phyloP scores from a whole-genome alignment of 2,329 filamentous ascomycete species.

The Colletotrichum caudatum region DNA sequence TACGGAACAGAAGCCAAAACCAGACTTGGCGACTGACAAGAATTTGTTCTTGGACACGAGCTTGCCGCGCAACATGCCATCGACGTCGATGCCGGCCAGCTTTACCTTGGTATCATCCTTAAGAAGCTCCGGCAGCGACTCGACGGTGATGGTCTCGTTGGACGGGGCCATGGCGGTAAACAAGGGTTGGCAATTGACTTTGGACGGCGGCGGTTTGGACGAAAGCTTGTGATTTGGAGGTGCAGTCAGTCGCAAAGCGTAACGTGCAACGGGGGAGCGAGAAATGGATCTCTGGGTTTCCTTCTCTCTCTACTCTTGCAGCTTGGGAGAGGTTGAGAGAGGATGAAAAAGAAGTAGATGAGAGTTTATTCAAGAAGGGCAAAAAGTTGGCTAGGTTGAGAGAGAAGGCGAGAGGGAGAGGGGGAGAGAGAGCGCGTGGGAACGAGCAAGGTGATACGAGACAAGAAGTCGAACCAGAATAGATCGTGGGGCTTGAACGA shows the following conservation, averaged over 20 bases:
- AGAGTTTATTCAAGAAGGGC: constrained; percentile 6
- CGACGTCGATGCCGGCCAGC: constrained; percentile 87
- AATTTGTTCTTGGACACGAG: constrained; percentile 95
- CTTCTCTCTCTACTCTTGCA: constrained; percentile 3
- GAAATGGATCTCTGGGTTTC: neutral
- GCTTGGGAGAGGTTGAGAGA: neutral
- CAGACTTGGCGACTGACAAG: constrained; percentile 80
- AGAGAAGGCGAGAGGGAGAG: too few species aligned
- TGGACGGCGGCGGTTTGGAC: constrained; percentile 32
- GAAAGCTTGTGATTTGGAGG: constrained; percentile 20
- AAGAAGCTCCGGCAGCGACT: constrained; percentile 75
- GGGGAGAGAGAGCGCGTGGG: neutral
- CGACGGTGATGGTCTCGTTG: constrained; percentile 63
- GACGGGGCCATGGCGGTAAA: constrained; percentile 45
- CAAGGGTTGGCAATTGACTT: constrained; percentile 35
- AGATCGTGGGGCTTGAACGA: constrained; percentile 28
- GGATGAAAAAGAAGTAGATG: neutral
- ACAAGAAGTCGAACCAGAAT: constrained; percentile 19
- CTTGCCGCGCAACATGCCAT: constrained; percentile 89
- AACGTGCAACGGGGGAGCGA: constrained; percentile 6
- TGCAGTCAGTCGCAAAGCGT: constrained; percentile 3
- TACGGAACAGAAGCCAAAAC: constrained; percentile 94
- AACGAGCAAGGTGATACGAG: neutral
- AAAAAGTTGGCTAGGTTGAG: neutral
- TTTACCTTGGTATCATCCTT: constrained; percentile 83